Conservation (phyloP, 148 eudicot genomes). For the Cornus controversa region DNA sequence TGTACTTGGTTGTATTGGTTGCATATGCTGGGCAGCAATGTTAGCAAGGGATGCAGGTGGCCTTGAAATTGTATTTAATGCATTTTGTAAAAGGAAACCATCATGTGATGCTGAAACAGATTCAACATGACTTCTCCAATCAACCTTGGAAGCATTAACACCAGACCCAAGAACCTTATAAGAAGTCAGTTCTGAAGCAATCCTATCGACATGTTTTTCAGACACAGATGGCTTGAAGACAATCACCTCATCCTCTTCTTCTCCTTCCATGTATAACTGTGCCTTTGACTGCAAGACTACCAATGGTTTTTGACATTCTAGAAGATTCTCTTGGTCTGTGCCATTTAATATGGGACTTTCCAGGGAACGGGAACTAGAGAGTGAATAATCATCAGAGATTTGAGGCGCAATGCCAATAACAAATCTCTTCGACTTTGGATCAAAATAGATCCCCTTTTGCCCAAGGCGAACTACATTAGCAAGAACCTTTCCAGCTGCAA, state of each 20-base stretch:
- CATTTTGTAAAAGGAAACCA: conserved; percentile 30
- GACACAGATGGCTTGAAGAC: conserved; percentile 72
- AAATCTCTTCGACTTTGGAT: conserved; percentile 59
- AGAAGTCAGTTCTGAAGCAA: conserved; percentile 32
- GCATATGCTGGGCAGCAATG: conserved; percentile 31
- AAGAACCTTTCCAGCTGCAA: conserved; percentile 89
- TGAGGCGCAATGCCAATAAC: conserved; percentile 53
- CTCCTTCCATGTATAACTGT: conserved; percentile 46
- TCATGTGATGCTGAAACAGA: conserved; percentile 25
- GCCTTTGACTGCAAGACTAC: conserved; percentile 25
- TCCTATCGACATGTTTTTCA: conserved; percentile 51
- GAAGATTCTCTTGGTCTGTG: conserved; percentile 22
- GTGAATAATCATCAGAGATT: conserved; percentile 34
- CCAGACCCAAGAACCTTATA: conserved; percentile 31
- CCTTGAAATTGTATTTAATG: conserved; percentile 24
- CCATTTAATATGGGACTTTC: conserved; percentile 29
- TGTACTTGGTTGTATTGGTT: conserved; percentile 33
- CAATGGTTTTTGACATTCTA: conserved; percentile 16
- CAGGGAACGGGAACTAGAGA: conserved; percentile 19
- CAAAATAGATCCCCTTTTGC: conserved; percentile 60
- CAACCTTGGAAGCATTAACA: conserved; percentile 24
- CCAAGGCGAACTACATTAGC: conserved; percentile 55
- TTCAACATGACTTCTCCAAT: conserved; percentile 26
- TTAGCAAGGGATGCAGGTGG: conserved; percentile 26
- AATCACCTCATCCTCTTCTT: conserved; percentile 95